Evolutionary conservation across 306 rosid genomes (phyloP).

Genomic region (Carpinus viminea): DNA sequence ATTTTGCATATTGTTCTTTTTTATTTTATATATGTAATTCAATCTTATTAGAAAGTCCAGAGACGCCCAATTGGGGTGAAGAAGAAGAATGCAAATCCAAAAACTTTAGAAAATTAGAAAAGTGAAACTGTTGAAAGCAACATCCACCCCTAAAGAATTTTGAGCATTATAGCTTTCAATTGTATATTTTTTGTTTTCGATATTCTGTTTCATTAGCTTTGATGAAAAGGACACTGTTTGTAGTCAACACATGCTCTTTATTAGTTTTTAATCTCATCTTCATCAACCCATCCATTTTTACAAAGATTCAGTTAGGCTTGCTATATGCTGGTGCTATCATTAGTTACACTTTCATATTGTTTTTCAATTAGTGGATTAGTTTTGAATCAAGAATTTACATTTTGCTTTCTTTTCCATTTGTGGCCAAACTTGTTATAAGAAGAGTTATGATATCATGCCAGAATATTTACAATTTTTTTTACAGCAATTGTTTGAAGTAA

Average conservation of each 20-base stretch:
- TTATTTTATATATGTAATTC: neutral
- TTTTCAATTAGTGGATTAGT: conserved; percentile 2
- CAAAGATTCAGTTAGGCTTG: neutral
- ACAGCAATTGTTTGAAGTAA: neutral
- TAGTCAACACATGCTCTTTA: neutral
- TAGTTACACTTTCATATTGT: neutral
- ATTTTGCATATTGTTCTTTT: neutral
- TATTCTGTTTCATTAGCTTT: neutral
- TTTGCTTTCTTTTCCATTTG: neutral
- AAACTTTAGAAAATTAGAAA: no score
- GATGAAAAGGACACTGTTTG: neutral
- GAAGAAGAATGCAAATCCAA: no score
- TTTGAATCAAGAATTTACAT: neutral
- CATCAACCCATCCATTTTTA: neutral
- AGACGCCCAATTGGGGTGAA: no score
- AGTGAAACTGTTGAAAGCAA: no score
- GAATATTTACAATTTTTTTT: neutral
- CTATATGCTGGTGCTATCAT: conserved; percentile 3
- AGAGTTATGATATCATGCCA: neutral
- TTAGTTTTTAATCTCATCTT: neutral
- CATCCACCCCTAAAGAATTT: no score
- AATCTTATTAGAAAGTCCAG: no score
- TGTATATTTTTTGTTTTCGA: neutral
- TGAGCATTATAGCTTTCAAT: no score
- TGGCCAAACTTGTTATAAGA: neutral